Base-by-base conservation (phyloP, 2,329 filamentous ascomycete species). In the Neonectria punicea region DNA sequence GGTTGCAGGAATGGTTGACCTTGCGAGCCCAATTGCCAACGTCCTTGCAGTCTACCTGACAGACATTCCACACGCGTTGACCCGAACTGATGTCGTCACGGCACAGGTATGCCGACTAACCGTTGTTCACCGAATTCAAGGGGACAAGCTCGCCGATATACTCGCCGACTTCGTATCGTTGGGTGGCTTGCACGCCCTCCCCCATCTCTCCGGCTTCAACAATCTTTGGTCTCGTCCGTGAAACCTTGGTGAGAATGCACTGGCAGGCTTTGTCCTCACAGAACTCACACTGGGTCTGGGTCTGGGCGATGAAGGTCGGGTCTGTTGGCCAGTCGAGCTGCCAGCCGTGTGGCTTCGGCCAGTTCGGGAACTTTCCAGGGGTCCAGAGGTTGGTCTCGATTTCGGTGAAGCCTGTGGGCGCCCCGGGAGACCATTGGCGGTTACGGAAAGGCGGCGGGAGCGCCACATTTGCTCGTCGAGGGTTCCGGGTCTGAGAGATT, bases 1-100 rank as follows among this genome's bases (percentile, higher is more conserved):
- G 9, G 2, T 62, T 20, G 28, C 59, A 66, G 8, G 63, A 62
- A 11, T 66, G 63, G 36, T 63, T 66, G 16, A 59, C 32, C 46
- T 63, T 66, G 4, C 63, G 22, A 10, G 36, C 20, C 63, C 63
- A 66, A 43, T 63, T 63, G 8, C 43, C 43, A 16, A 39, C 16
- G 43, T 46, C 6, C 39, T 43, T 18, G 8, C 39, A 20, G 39
- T 43, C n/a, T 10, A 43, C n/a, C 4, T 18, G 16, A 43, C 39
- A 43, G 39, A 43, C 39, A 18, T 6, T 16, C 11, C n/a, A 18
- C 34, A 36, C 14, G 13, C 14, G 13, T 16, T 5, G 13, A 16
- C 14, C 34, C 13, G 3, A 3, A 13, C 14, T 36, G 14, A 39
- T 39, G 14, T 39, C 36, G 8, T 39, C 36, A n/a, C 14, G 36